Percentiles rank a stretch among this genome's conserved stretches.
These are phyloP conservation scores for Strobilomyces dryophilus DNA, from an alignment of 768 basidiomycete genomes.

Conservation along the genomic window DNA sequence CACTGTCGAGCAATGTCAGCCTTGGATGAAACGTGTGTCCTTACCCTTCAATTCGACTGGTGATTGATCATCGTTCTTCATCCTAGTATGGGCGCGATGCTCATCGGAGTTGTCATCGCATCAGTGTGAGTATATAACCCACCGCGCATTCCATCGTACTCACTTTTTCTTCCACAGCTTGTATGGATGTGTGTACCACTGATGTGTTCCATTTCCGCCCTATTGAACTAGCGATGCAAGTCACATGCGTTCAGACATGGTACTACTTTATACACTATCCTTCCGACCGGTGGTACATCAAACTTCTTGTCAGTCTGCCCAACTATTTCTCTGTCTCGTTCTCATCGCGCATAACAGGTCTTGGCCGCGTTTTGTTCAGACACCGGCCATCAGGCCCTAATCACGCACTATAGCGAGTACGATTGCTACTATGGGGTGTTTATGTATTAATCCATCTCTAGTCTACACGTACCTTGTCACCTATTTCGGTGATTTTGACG, in stretches of 20 bases:
- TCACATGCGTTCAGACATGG: conserved; percentile 53
- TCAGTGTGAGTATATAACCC: conserved; percentile 36
- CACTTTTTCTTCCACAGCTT: conserved; percentile 32
- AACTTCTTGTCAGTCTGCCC: conserved; percentile 37
- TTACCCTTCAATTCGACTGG: no score
- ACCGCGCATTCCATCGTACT: not conserved
- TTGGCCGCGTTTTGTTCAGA: conserved; percentile 46
- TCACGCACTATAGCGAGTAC: conserved; percentile 45
- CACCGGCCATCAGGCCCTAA: conserved; percentile 50
- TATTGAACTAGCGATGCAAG: conserved; percentile 28
- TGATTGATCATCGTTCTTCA: not conserved
- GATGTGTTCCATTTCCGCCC: not conserved
- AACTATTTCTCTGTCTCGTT: not conserved
- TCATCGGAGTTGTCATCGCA: conserved; percentile 48
- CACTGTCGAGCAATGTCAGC: conserved; percentile 4
- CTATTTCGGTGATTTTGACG: conserved; percentile 30
- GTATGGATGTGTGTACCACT: conserved; percentile 42
- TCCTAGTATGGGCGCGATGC: conserved; percentile 45
- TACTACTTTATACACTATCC: conserved; percentile 51
- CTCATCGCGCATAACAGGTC: conserved; percentile 36
- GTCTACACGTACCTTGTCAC: conserved; percentile 48
- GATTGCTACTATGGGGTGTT: not conserved
- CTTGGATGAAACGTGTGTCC: conserved; percentile 34
- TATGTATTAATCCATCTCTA: conserved; percentile 16
- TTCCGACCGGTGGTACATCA: conserved; percentile 48